Evolutionary conservation across 2,329 filamentous ascomycete genomes (phyloP).

Genomic region (Pyrenochaeta sp.): DNA sequence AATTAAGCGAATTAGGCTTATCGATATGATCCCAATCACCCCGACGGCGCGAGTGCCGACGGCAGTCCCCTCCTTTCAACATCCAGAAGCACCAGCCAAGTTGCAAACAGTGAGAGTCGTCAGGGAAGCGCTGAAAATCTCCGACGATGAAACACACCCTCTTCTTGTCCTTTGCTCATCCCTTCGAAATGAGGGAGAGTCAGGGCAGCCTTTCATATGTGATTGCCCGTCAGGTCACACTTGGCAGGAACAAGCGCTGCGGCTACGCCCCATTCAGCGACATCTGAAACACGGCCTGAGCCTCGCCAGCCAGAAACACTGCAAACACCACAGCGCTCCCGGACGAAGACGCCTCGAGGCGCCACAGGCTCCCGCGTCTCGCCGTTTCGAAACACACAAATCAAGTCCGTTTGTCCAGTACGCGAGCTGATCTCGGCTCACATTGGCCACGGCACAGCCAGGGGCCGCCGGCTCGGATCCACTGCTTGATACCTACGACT

Average conservation of each 20-base stretch:
- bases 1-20: conserved; percentile 17
- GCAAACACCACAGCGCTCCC: conserved; percentile 22
- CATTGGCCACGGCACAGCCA: conserved; percentile 35
- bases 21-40: conserved; percentile 17
- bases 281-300: conserved; percentile 34
- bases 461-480: conserved; percentile 26
- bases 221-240: conserved; percentile 9
- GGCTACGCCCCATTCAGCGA: conserved; percentile 21
- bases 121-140: conserved; percentile 2
- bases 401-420: conserved; percentile 17
- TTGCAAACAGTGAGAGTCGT: not conserved
- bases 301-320: conserved; percentile 24
- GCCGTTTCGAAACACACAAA: conserved; percentile 39
- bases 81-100: not conserved
- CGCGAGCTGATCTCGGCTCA: conserved; percentile 19
- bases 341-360: conserved; percentile 19
- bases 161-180: conserved; percentile 12
- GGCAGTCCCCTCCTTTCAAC: not conserved
- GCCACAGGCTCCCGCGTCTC: conserved; percentile 26
- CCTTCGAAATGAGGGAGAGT: conserved; percentile 8
- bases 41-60: conserved; percentile 6
- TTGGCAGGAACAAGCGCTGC: conserved; percentile 31
- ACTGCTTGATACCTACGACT: conserved; percentile 17
- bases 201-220: conserved; percentile 5
- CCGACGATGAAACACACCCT: conserved; percentile 18